phyloP scores from a whole-genome alignment of 106 monocot species.

The Amphibolis antarctica region DNA sequence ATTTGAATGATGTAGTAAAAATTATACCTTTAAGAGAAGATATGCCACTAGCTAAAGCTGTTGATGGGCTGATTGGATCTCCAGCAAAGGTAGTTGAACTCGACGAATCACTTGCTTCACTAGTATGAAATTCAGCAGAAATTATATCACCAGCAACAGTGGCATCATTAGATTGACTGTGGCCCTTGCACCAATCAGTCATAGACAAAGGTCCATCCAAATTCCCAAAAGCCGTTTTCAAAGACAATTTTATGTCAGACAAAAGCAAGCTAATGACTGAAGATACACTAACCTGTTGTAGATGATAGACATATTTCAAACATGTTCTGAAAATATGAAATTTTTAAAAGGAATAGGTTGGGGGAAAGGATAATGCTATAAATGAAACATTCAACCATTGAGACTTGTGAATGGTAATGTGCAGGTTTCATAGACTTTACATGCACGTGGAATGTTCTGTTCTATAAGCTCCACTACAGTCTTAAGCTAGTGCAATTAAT shows the following conservation, averaged over 20 bases:
- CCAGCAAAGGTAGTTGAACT: constrained; percentile 35
- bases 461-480: no score
- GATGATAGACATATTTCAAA: constrained; percentile 5
- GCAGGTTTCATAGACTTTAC: no score
- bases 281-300: constrained; percentile 51
- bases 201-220: constrained; percentile 72
- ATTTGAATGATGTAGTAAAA: constrained; percentile 24
- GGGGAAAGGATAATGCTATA: no score
- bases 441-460: no score
- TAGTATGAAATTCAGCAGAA: constrained; percentile 31
- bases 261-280: constrained; percentile 69
- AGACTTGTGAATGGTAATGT: no score
- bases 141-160: constrained; percentile 33
- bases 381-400: no score
- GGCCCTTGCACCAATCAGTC: constrained; percentile 82
- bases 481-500: no score
- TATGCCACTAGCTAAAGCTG: constrained; percentile 26
- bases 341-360: no score
- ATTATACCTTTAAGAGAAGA: constrained; percentile 54
- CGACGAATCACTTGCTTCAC: constrained; percentile 60
- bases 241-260: constrained; percentile 67
- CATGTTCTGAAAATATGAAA: background rate
- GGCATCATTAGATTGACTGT: constrained; percentile 32
- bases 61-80: constrained; percentile 67
- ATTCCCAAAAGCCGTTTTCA: constrained; percentile 72